phyloP scores from a whole-genome alignment of 257 asterid genomes.

The Anisodus acutangulus region DNA sequence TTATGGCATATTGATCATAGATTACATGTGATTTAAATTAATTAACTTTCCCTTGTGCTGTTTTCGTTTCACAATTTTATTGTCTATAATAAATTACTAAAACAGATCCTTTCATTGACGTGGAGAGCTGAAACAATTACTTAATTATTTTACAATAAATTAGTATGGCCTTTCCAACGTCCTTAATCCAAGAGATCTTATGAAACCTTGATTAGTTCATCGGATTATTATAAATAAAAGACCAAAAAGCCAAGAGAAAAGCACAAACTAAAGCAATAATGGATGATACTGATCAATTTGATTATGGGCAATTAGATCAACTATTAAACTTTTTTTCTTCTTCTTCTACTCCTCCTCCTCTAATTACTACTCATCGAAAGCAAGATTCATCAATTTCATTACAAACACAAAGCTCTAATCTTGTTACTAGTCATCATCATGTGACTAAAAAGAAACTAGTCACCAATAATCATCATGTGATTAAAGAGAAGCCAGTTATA shows the following conservation, averaged over 20 bases:
- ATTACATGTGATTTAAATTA: background rate
- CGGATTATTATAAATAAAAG: background rate
- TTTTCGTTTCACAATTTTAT: background rate
- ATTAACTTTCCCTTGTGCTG: background rate
- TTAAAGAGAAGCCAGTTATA: background rate
- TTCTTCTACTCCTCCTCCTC: background rate
- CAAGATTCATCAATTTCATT: background rate
- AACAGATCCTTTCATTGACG: background rate
- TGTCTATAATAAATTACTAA: background rate
- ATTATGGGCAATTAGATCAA: background rate
- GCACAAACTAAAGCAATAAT: background rate
- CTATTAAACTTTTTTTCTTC: background rate
- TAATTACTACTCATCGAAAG: background rate
- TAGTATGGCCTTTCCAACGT: background rate
- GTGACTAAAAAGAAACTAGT: no score
- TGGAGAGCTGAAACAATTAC: background rate
- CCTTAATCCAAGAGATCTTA: background rate
- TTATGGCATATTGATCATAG: background rate
- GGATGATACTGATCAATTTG: constrained; percentile 17
- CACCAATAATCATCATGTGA: background rate
- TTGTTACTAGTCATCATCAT: background rate
- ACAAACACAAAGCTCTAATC: background rate
- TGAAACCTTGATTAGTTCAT: background rate
- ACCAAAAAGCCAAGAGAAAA: background rate
- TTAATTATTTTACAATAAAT: background rate